A percentile compares a stretch with the other conserved stretches of the same genome.
Conservation (phyloP, 31 red algal species). For the Asparagopsis taxiformis region DNA sequence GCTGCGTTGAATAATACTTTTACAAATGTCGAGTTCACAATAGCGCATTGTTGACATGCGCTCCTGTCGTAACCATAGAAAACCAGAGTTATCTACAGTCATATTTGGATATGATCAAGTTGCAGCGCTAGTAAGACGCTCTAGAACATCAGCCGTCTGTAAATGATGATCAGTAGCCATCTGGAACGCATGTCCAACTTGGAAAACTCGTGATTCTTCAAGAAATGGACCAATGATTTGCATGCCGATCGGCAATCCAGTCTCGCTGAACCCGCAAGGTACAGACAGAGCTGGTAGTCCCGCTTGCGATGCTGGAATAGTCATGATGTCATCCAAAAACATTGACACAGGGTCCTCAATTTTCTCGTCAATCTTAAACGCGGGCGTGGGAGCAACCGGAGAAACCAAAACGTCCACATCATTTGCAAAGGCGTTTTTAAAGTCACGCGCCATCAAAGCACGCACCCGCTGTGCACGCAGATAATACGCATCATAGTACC, state of each 20-base stretch:
- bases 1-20: not conserved
- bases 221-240: conserved; percentile 78
- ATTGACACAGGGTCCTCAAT: conserved; percentile 65
- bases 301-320: conserved; percentile 74
- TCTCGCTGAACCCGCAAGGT: conserved; percentile 52
- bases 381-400: conserved; percentile 82
- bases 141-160: conserved; percentile 7
- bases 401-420: conserved; percentile 71
- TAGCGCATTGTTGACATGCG: too few species aligned
- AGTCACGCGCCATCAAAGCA: conserved; percentile 32
- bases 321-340: conserved; percentile 78
- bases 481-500: conserved; percentile 98
- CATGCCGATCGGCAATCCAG: conserved; percentile 82
- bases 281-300: conserved; percentile 88
- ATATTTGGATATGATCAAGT: too few species aligned
- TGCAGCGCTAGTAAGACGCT: not conserved
- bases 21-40: too few species aligned
- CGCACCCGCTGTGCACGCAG: conserved; percentile 79
- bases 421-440: conserved; percentile 38
- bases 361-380: conserved; percentile 72
- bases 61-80: too few species aligned
- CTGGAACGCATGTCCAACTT: conserved; percentile 88
- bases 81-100: too few species aligned
- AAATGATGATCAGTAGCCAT: conserved; percentile 63
- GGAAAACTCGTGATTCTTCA: conserved; percentile 71